phyloP scores from a whole-genome alignment of 2,329 filamentous ascomycete genomes.

The Cercospora sesami region DNA sequence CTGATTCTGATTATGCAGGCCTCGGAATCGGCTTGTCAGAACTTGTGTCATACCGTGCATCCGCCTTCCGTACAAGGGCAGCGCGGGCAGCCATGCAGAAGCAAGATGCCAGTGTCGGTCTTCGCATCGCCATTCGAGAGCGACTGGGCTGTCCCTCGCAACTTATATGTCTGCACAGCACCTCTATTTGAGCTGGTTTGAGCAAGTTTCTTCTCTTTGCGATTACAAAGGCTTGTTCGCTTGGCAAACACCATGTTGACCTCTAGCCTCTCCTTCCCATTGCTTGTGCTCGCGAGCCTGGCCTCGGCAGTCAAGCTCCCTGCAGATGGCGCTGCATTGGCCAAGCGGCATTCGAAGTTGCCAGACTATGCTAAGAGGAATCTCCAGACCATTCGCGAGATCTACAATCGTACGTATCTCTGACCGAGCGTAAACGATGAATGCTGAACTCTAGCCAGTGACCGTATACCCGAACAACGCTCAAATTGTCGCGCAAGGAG shows the following conservation, averaged over 20 bases:
- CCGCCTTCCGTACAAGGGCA: not conserved
- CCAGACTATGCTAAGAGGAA: conserved; percentile 36
- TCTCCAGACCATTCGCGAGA: conserved; percentile 40
- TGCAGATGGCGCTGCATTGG: not conserved
- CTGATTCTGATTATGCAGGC: not conserved
- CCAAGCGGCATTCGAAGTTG: conserved; percentile 3
- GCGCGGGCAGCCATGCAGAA: not conserved
- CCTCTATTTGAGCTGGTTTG: not conserved
- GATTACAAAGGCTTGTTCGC: not conserved
- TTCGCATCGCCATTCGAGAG: not conserved
- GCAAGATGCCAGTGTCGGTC: not conserved
- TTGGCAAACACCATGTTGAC: conserved; percentile 7
- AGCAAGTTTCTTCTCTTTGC: not conserved
- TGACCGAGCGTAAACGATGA: not conserved
- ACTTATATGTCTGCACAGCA: not conserved
- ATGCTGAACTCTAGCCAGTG: not conserved
- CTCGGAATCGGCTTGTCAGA: not conserved
- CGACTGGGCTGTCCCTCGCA: not conserved
- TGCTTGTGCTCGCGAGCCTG: not conserved
- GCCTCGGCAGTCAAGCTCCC: conserved; percentile 1
- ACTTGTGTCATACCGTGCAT: not conserved
- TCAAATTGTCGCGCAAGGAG: conserved; percentile 41
- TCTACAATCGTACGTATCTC: conserved; percentile 12
- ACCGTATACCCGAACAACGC: conserved; percentile 44
- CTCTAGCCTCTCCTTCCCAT: conserved; percentile 1